Evolutionary conservation across 2,329 filamentous ascomycete genomes (phyloP).

Genomic region (Aspergillus vadensis): DNA sequence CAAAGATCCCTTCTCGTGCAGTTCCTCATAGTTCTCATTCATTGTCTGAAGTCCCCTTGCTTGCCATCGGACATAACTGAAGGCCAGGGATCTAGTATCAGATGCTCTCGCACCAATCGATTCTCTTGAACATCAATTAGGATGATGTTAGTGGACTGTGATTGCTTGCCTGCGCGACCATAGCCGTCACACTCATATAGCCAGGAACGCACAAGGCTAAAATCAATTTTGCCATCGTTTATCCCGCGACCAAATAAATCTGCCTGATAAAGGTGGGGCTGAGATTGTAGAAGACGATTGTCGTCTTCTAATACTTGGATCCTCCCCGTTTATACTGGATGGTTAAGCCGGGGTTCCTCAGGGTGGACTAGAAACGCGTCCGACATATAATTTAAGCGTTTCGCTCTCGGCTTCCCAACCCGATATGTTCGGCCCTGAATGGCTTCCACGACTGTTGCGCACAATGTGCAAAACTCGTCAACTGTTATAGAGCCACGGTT

Average conservation of each 20-base stretch:
- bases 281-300: fast-evolving
- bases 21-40: not conserved
- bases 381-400: no score
- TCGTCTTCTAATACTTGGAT: not conserved
- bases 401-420: not conserved
- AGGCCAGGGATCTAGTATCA: not conserved
- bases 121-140: not conserved
- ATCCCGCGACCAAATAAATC: not conserved
- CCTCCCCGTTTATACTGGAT: no score
- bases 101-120: not conserved
- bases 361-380: no score
- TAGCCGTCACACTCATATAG: not conserved
- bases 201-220: not conserved
- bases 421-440: not conserved
- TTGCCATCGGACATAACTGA: not conserved
- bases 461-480: not conserved
- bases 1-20: not conserved
- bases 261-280: not conserved
- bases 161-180: not conserved
- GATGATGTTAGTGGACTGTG: not conserved
- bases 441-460: not conserved
- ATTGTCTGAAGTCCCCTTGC: not conserved
- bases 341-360: not conserved
- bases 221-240: not conserved
- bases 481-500: not conserved